Evolutionary conservation across 768 basidiomycete genomes (phyloP).

Genomic region (Tricholoma terreum): DNA sequence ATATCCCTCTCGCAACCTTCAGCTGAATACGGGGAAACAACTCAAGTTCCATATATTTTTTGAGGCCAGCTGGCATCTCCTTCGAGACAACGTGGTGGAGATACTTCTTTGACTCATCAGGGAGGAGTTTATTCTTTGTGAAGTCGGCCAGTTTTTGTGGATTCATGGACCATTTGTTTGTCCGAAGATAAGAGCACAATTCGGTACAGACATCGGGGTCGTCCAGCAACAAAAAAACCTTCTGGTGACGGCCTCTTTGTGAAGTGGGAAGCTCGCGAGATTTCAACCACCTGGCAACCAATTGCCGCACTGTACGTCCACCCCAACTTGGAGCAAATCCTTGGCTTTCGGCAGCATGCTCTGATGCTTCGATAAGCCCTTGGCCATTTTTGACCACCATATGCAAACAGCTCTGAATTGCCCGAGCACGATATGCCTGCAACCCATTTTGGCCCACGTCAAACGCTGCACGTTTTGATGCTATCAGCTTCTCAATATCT

Average conservation of each 20-base stretch:
- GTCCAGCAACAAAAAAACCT: background rate
- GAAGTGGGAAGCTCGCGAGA: background rate
- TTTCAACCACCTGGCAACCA: background rate
- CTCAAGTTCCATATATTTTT: conserved; percentile 29
- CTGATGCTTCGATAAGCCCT: background rate
- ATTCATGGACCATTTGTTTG: background rate
- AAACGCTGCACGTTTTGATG: too few species aligned
- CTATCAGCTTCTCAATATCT: background rate
- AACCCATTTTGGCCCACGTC: too few species aligned
- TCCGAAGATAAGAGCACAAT: background rate
- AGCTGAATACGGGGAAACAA: conserved; percentile 25
- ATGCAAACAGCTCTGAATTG: background rate
- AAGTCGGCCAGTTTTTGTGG: background rate
- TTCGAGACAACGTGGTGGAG: background rate
- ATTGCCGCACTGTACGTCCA: background rate
- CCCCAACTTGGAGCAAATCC: background rate
- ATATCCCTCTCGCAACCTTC: conserved; percentile 26
- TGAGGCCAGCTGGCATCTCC: conserved; percentile 35
- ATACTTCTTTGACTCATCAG: background rate
- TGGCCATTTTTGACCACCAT: background rate
- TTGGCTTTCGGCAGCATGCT: background rate
- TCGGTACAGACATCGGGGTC: background rate
- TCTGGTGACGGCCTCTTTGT: background rate
- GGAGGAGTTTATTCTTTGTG: background rate
- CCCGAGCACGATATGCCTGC: too few species aligned